These are phyloP conservation scores for Neurospora sp. DNA, from an alignment of 2,329 filamentous ascomycete genomes.

Conservation along the genomic window DNA sequence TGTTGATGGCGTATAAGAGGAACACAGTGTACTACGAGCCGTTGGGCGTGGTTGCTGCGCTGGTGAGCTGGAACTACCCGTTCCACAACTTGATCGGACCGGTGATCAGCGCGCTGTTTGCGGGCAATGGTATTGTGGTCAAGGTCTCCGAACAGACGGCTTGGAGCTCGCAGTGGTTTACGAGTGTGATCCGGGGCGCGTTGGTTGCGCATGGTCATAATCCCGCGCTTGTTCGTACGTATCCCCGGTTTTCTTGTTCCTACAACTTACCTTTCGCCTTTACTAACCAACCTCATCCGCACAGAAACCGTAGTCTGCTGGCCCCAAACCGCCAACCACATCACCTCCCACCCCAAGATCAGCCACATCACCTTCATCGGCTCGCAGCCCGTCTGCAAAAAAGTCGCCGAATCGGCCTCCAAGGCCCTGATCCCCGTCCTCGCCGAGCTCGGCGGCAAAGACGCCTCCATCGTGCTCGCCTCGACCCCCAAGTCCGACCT, in stretches of 20 bases:
- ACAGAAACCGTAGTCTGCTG: conserved; percentile 70
- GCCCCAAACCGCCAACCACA: conserved; percentile 67
- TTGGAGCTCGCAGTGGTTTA: conserved; percentile 82
- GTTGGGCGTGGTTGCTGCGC: conserved; percentile 80
- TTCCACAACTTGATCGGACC: conserved; percentile 94
- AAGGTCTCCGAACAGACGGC: conserved; percentile 94
- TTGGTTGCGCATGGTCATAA: conserved; percentile 75
- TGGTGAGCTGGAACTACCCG: conserved; percentile 94
- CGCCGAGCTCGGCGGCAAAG: conserved; percentile 90
- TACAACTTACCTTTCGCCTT: not conserved
- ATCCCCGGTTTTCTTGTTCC: not conserved
- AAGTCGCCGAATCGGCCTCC: conserved; percentile 78
- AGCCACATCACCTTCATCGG: conserved; percentile 94
- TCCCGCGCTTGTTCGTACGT: conserved; percentile 56
- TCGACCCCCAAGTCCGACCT: conserved; percentile 55
- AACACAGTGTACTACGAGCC: conserved; percentile 89
- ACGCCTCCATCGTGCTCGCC: conserved; percentile 82
- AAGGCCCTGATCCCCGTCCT: conserved; percentile 79
- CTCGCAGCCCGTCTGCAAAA: conserved; percentile 73
- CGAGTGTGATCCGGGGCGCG: conserved; percentile 66
- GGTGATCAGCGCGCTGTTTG: conserved; percentile 80
- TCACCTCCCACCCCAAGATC: conserved; percentile 78
- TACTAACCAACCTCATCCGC: no score
- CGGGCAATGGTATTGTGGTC: conserved; percentile 84
- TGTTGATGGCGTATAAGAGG: conserved; percentile 91